Evolutionary conservation across 164 flowering plant genomes (phyloP).

Genomic region (Vitis riparia): DNA sequence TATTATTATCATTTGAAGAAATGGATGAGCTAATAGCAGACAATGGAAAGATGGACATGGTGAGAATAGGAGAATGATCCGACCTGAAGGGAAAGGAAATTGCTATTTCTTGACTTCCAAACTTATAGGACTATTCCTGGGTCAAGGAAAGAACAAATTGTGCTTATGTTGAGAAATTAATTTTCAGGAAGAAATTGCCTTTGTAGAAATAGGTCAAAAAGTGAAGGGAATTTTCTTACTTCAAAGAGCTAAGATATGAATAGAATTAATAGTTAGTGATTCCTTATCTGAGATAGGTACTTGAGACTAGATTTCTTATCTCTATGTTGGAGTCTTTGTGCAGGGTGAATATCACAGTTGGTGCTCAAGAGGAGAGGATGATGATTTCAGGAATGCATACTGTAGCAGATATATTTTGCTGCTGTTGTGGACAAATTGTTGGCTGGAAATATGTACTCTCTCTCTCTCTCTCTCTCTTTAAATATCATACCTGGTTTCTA

Average conservation of each 20-base stretch:
- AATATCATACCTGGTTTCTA: not conserved
- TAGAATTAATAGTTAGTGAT: too few species aligned
- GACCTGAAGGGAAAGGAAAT: not conserved
- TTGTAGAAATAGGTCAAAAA: too few species aligned
- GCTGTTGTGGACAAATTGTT: conserved; percentile 83
- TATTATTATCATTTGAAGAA: not conserved
- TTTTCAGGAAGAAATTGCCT: too few species aligned
- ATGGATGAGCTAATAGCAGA: not conserved
- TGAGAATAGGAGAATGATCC: not conserved
- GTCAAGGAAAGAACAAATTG: too few species aligned
- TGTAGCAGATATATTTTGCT: conserved; percentile 84
- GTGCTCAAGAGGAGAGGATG: conserved; percentile 67
- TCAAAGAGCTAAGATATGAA: too few species aligned
- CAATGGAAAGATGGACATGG: conserved; percentile 1
- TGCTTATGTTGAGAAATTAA: too few species aligned
- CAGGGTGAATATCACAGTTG: conserved; percentile 60
- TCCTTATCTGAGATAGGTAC: not conserved
- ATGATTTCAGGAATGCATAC: conserved; percentile 91
- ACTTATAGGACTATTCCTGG: too few species aligned
- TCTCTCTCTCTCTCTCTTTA: conserved; percentile 17
- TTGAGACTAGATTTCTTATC: not conserved
- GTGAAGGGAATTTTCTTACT: too few species aligned
- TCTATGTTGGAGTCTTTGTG: conserved; percentile 5
- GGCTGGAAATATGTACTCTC: conserved; percentile 91
- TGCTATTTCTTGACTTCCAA: not conserved